These are phyloP conservation scores for Monilinia aucupariae DNA, from an alignment of 2,329 filamentous ascomycete species.

Conservation along the genomic window DNA sequence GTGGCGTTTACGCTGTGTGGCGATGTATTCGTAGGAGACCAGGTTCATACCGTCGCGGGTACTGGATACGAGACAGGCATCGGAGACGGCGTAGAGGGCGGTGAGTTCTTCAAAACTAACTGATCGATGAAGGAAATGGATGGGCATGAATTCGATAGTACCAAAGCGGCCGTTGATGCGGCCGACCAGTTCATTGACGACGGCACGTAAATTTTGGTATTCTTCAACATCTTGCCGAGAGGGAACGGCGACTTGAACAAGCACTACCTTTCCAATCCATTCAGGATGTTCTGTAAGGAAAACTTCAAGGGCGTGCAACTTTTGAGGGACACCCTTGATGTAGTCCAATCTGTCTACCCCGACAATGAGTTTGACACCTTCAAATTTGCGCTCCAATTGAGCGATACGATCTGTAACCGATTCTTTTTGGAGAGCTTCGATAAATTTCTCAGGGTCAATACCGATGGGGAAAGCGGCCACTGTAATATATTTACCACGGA, in stretches of 20 bases:
- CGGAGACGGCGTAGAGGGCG: conserved; percentile 85
- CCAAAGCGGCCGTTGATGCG: conserved; percentile 96
- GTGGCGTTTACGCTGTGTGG: conserved; percentile 82
- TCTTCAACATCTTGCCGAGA: conserved; percentile 95
- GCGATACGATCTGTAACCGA: conserved; percentile 85
- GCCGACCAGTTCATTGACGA: conserved; percentile 94
- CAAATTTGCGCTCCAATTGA: conserved; percentile 80
- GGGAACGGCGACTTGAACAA: conserved; percentile 93
- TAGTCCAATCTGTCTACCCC: conserved; percentile 96
- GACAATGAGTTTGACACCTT: conserved; percentile 93
- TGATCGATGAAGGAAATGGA: conserved; percentile 96
- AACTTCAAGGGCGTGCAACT: conserved; percentile 91
- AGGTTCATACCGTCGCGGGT: conserved; percentile 99
- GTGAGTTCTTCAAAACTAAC: conserved; percentile 93
- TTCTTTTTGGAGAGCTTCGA: conserved; percentile 77
- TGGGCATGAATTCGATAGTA: conserved; percentile 97
- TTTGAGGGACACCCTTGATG: conserved; percentile 98
- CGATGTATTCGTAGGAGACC: conserved; percentile 97
- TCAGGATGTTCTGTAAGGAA: conserved; percentile 96
- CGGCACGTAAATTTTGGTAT: conserved; percentile 90
- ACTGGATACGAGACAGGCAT: conserved; percentile 86
- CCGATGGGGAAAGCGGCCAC: conserved; percentile 96
- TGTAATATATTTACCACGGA: conserved; percentile 79
- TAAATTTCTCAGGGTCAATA: conserved; percentile 95
- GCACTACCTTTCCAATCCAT: conserved; percentile 94